These are phyloP conservation scores for Diaporthe vaccinii DNA, from an alignment of 2,329 filamentous ascomycete species.

Conservation along the genomic window DNA sequence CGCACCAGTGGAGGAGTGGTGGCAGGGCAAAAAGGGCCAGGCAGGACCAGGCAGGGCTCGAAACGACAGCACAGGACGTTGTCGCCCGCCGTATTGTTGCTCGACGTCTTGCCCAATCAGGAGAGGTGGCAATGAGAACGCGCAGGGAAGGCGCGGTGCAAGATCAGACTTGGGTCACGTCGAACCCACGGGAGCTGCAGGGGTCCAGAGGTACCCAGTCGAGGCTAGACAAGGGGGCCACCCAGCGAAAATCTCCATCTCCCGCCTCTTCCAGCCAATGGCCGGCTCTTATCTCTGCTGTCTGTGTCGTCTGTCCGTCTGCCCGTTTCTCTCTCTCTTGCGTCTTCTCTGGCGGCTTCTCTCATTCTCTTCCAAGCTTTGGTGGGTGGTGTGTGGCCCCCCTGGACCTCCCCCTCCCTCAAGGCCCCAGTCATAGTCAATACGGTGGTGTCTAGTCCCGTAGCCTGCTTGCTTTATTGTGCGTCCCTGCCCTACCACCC, in stretches of 20 bases:
- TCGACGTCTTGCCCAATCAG: slow-evolving; percentile 31
- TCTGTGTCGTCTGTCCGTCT: slow-evolving; percentile 4
- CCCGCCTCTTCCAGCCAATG: slow-evolving; percentile 32
- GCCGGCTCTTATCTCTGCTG: slow-evolving; percentile 15
- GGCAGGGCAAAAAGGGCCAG: slow-evolving; percentile 17
- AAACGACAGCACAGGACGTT: slow-evolving; percentile 37
- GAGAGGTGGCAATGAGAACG: slow-evolving; percentile 30
- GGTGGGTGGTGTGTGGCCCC: neutral
- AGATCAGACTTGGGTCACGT: slow-evolving; percentile 34
- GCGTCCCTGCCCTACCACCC: neutral
- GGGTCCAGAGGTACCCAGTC: slow-evolving; percentile 17
- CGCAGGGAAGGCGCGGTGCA: slow-evolving; percentile 39
- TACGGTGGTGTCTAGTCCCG: neutral
- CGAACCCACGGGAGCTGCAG: slow-evolving; percentile 18
- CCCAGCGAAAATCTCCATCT: slow-evolving; percentile 35
- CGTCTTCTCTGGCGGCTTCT: neutral
- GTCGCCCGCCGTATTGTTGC: slow-evolving; percentile 27
- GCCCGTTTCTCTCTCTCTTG: neutral
- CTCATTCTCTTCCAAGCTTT: neutral
- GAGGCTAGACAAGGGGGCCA: slow-evolving; percentile 21
- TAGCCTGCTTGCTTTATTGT: slow-evolving; percentile 14
- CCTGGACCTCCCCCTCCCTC: neutral
- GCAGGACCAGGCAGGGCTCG: slow-evolving; percentile 28
- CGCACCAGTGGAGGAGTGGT: neutral
- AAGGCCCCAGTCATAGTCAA: neutral